phyloP scores from a whole-genome alignment of 2,329 filamentous ascomycete genomes.

The Phialocephala sp. region DNA sequence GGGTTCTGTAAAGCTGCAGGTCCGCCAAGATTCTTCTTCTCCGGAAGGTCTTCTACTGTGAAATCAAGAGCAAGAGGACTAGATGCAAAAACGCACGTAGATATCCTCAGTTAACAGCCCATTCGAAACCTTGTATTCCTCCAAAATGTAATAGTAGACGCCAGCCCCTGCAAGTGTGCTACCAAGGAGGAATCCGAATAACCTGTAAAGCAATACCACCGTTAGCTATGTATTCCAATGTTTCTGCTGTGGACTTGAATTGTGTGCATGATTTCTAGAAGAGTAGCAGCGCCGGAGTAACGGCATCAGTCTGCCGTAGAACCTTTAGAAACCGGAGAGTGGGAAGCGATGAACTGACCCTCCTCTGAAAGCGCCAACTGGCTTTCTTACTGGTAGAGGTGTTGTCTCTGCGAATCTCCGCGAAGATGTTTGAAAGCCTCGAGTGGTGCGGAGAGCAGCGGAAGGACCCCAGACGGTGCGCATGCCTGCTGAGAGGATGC shows the following conservation, averaged over 20 bases:
- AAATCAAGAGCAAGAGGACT: slow-evolving; percentile 19
- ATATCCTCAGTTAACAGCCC: slow-evolving; percentile 95
- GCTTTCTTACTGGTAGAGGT: slow-evolving; percentile 62
- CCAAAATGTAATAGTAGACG: slow-evolving; percentile 90
- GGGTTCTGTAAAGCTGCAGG: neutral
- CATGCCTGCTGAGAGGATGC: slow-evolving; percentile 47
- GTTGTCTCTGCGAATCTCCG: slow-evolving; percentile 46
- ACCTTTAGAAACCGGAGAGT: neutral
- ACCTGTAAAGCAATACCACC: slow-evolving; percentile 53
- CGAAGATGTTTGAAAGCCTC: slow-evolving; percentile 46
- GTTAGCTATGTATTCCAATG: slow-evolving; percentile 13
- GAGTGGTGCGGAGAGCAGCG: slow-evolving; percentile 38
- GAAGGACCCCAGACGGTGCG: slow-evolving; percentile 42
- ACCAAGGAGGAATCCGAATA: slow-evolving; percentile 91
- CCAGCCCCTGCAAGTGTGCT: slow-evolving; percentile 77
- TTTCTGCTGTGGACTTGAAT: neutral
- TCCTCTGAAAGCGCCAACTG: slow-evolving; percentile 73
- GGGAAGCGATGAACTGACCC: slow-evolving; percentile 56
- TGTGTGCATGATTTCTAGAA: neutral
- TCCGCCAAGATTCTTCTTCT: slow-evolving; percentile 15
- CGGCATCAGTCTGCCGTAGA: neutral
- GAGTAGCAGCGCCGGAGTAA: neutral
- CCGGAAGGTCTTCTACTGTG: slow-evolving; percentile 22
- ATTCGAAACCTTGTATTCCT: slow-evolving; percentile 93
- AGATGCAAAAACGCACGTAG: slow-evolving; percentile 71